Evolutionary conservation across 139 green algal genomes (phyloP).

Genomic region (Klebsormidium nitens): DNA sequence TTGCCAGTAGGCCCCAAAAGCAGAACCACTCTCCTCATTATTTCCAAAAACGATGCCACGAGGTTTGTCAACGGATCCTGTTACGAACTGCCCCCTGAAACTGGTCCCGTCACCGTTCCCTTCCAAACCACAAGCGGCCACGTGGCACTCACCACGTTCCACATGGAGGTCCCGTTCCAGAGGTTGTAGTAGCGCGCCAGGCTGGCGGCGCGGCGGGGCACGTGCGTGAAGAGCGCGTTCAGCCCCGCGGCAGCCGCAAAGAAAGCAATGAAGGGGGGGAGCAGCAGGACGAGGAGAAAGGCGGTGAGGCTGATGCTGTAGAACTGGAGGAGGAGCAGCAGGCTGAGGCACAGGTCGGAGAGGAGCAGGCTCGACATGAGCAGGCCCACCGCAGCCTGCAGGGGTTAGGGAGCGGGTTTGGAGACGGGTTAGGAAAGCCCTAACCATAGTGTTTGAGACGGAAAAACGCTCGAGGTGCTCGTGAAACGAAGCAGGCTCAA

Average conservation of each 20-base stretch:
- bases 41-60: too few species aligned
- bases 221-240: conserved; percentile 31
- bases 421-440: too few species aligned
- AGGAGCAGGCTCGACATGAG: conserved; percentile 34
- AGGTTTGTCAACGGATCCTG: too few species aligned
- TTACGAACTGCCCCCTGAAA: too few species aligned
- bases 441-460: too few species aligned
- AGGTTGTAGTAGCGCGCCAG: conserved; percentile 24
- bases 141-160: conserved; percentile 19
- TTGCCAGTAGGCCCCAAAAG: too few species aligned
- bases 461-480: too few species aligned
- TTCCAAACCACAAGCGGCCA: too few species aligned
- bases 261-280: conserved; percentile 29
- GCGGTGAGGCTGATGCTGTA: conserved; percentile 31
- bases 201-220: conserved; percentile 7
- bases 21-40: too few species aligned
- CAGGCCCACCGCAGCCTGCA: conserved; percentile 26
- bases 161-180: conserved; percentile 30
- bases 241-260: conserved; percentile 31
- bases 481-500: too few species aligned
- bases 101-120: too few species aligned
- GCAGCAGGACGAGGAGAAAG: conserved; percentile 16
- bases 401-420: too few species aligned
- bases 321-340: conserved; percentile 29
- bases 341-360: conserved; percentile 22